Base-by-base conservation (phyloP, 2,329 filamentous ascomycete genomes). In the Calonectria pteridis region DNA sequence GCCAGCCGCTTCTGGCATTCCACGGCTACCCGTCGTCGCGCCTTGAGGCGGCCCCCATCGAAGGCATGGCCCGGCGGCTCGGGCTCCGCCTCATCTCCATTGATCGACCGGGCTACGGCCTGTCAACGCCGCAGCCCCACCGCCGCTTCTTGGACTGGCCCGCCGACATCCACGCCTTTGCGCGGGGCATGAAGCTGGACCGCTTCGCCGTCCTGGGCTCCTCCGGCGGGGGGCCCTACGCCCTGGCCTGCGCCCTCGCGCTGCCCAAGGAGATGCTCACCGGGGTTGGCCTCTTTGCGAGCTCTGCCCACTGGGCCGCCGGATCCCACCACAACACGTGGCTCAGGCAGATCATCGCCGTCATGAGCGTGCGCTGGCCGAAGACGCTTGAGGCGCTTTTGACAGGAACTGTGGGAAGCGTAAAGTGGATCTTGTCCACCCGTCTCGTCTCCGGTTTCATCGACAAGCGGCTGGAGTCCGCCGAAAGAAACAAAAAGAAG, bases 1-100 rank as follows among this genome's bases (percentile, higher is more conserved):
- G 83, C 6, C 74, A 79, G 6, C 83, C 84, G 0, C 68, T 86
- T 1, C 75, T 88, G 35, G 85, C 83, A 76, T 85, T 87, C 66
- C 87, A 88, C 74, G 86, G 86, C 11, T 85, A 84, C 67, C 86
- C 86, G 0, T 82, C 82, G 0, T 86, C 83, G 5, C 85, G 86
- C 6, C 76, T 86, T 14, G 86, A 87, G 70, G 83, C 78, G 9
- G 71, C 69, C 7, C 75, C 75, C 13, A 66, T 83, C 23, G 77
- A 84, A 46, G 67, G 76, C 4, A 62, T 79, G 6, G 84, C 82
- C 13, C 69, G 74, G 3, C 74, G 75, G 4, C 77, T 77, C 11
- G 73, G 77, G 6, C 71, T 85, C 20, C 84, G 84, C 10, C 31
- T 87, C 50, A 80, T 88, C 46, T 79, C 84, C 5, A 77, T 84